Evolutionary conservation across 352 stramenopile genomes (phyloP), one percentile per base, ranked within the genome.

Genomic region (Thalassiosira gravida): DNA sequence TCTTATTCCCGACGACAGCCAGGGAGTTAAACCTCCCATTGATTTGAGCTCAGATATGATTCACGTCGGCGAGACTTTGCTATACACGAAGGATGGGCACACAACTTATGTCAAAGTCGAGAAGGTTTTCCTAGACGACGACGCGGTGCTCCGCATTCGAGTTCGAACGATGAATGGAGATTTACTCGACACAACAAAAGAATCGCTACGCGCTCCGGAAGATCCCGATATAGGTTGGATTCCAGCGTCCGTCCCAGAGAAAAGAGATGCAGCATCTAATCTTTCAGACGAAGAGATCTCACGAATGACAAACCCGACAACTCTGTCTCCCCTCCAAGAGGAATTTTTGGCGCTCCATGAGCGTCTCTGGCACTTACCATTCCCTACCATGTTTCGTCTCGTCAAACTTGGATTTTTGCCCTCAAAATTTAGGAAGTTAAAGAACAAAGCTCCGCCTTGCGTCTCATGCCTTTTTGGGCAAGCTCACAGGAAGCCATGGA

Each of bases 171-270:
- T n/a, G 14, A 27, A 44, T 22, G 52, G 27, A 20, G 55, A 63
- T 3, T 22, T 27, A 2, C 44, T 63, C 14, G 3, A n/a, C 0
- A 63, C 29, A 47, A 69, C 44, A 49, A 39, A 13, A 27, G 42
- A 71, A 57, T 35, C 8, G 5, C 49, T 71, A 16, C 2, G n/a
- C 11, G 1, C 35, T n/a, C 62, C 62, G 24, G 30, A 22, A 2
- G 50, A 30, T 27, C 62, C 62, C 6, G 62, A 71, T 24, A 71
- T 62, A 39, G 62, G 27, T 6, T 71, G 62, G 62, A 71, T 71
- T 52, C 62, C 62, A 2, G 24, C 62, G 1, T 62, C 49, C 6
- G 47, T 62, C 29, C 47, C 47, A 20, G 39, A 68, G 6, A 44
- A 47, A 22, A 9, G 22, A 3, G 3, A 9, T 1, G 24, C 55